Base-by-base conservation (phyloP, 2,329 filamentous ascomycete genomes). In the Beauveria sp. region DNA sequence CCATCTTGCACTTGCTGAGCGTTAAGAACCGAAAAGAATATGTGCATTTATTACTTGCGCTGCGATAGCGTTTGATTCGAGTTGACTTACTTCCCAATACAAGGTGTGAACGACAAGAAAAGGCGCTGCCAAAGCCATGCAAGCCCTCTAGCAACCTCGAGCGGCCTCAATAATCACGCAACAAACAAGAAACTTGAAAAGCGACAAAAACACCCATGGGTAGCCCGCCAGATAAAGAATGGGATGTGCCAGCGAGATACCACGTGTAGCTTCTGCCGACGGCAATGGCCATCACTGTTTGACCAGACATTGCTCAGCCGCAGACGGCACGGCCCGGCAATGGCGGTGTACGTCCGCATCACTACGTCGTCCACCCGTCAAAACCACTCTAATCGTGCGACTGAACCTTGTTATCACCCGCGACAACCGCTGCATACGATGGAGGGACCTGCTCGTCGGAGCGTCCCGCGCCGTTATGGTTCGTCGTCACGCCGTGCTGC, bases 361-460 rank as follows among this genome's bases (percentile, higher is more conserved):
- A 24, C 42, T 18, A 26, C 46, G 16, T 45, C 54, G n/a, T 42
- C 34, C 20, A 58, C n/a, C 77, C 78, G 2, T 74, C 77, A 3
- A 56, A 42, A 7, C 5, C 46, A 51, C 30, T 42, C 34, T 63
- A 62, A 55, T 50, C 58, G 50, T 60, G 52, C 53, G 60, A 51
- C 81, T 98, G 95, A 56, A 97, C 81, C 83, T 98, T 98, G 75
- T 97, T 78, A 71, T 98, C 93, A 1, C 91, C 92, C 69, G 87
- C 88, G 63, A 97, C 88, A 53, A 91, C 93, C 75, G 97, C 91
- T 18, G 90, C 89, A 74, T 98, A 98, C 16, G 88, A 91, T 4
- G 95, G 93, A 47, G 93, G 93, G 43, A 84, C 80, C 60, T 56
- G 52, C 0, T 38, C 60, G 9, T 61, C 53, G 3, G 60, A 57